Base-by-base conservation (phyloP, 768 basidiomycete species). In the Crassisporium funariophilum region DNA sequence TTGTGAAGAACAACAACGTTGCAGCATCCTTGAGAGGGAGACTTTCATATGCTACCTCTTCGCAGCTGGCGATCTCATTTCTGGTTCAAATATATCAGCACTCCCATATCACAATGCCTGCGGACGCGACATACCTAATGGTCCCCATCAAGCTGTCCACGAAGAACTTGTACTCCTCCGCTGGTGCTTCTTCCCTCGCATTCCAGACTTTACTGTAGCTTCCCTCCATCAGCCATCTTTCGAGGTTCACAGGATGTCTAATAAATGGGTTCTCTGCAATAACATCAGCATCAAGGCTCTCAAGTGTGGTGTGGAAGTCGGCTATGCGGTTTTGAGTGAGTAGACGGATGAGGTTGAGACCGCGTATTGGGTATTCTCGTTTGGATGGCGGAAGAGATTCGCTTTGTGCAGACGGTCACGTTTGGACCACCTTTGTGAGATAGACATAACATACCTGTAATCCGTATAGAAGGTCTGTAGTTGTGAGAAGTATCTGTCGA, bases 161-260 rank as follows among this genome's bases (percentile, higher is more conserved):
- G 58, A 98, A 92, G 73, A 90, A 90, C 56, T 88, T 91, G 75
- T 97, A 97, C 63, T 98, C 95, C 53, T 93, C 91, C 27, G 89
- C 82, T 1, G 95, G 93, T 1, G 94, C 91, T 58, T 93, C 86
- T 54, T 90, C 90, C 54, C 94, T 82, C 27, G 95, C 95, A 59
- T 89, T 84, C 91, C 95, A 99, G 9, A 98, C 95, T 65, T 95
- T 95, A 69, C 91, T 92, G 66, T 98, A 99, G 59, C 88, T 89
- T 29, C 95, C 95, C 66, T 98, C 95, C 95, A 99, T 99, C 35
- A 98, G 78, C 91, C 95, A 98, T 40, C 89, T 78, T 66, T 99
- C 95, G 50, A 95, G 82, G 64, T 94, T 90, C 47, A 94, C 86
- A 10, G 91, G 90, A 63, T 93, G 92, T 43, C 80, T 77, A 59